Evolutionary conservation across 495 filamentous ascomycete genomes (phyloP).

Genomic region (Neurospora africana): DNA sequence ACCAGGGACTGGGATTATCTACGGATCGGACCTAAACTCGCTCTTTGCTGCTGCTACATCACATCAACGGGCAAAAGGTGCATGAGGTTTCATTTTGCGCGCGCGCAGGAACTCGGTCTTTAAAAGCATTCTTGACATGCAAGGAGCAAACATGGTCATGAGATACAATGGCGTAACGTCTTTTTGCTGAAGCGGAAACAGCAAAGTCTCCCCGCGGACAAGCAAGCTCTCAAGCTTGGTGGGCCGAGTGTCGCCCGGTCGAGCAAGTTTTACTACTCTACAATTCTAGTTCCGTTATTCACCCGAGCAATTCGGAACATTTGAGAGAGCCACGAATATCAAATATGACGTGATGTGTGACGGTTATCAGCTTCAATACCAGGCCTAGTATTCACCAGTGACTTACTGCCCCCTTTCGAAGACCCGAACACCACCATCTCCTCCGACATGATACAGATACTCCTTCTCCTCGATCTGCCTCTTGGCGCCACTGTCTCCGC

Average conservation of each 20-base stretch:
- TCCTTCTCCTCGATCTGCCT: conserved; percentile 49
- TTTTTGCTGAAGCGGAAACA: conserved; percentile 1
- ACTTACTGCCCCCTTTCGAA: conserved; percentile 59
- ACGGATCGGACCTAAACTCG: conserved; percentile 14
- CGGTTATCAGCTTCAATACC: neutral
- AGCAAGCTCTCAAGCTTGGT: neutral
- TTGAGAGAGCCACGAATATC: neutral
- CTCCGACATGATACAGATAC: conserved; percentile 67
- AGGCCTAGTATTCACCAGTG: neutral
- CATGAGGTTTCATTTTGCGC: conserved; percentile 19
- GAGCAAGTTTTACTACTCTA: neutral
- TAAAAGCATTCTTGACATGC: conserved; percentile 11
- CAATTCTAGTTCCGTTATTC: neutral
- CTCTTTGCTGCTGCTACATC: conserved; percentile 21
- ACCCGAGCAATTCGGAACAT: neutral
- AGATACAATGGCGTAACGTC: conserved; percentile 23
- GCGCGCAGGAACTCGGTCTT: conserved; percentile 21
- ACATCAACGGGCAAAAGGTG: conserved; percentile 20
- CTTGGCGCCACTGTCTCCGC: conserved; percentile 21
- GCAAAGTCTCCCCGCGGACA: neutral
- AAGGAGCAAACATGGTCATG: conserved; percentile 22
- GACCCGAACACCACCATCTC: conserved; percentile 67
- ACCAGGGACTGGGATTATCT: conserved; percentile 16
- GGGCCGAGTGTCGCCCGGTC: neutral
- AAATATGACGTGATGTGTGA: neutral